Conservation (phyloP, 495 filamentous ascomycete species). For the Aspergillus saccharolyticus region DNA sequence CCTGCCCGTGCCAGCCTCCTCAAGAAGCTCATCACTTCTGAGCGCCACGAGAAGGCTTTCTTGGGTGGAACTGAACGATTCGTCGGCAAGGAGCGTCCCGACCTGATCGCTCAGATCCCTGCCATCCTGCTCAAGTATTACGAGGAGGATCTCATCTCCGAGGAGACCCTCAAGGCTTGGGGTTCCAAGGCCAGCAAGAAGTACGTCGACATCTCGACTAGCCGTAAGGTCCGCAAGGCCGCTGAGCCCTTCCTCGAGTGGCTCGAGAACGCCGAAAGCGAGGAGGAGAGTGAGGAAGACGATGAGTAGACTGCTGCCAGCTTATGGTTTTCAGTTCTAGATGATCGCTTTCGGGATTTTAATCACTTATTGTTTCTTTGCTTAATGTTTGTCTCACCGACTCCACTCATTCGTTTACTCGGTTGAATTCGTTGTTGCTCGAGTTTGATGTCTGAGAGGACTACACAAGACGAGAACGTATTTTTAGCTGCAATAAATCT, state of each 20-base stretch:
- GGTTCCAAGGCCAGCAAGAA: conserved; percentile 93
- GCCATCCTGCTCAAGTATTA: conserved; percentile 85
- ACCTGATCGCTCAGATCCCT: conserved; percentile 71
- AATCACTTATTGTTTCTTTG: neutral
- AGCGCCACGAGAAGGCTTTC: conserved; percentile 92
- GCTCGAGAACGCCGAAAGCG: conserved; percentile 87
- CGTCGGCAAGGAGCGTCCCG: conserved; percentile 73
- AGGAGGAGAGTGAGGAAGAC: conserved; percentile 69
- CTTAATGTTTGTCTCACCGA: conserved; percentile 5
- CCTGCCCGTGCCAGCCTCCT: conserved; percentile 74
- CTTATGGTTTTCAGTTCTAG: neutral
- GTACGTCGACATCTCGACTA: conserved; percentile 83
- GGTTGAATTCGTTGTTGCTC: neutral
- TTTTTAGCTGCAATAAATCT: neutral
- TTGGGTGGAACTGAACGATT: conserved; percentile 96
- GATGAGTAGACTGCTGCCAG: conserved; percentile 32
- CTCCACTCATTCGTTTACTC: conserved; percentile 11
- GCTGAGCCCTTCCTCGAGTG: conserved; percentile 91
- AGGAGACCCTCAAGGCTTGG: conserved; percentile 88
- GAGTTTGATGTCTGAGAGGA: neutral
- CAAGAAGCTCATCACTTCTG: conserved; percentile 86
- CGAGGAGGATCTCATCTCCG: conserved; percentile 77
- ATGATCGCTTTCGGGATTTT: conserved; percentile 5
- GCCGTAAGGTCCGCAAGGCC: conserved; percentile 93
- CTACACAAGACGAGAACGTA: neutral